phyloP scores from a whole-genome alignment of 495 filamentous ascomycete species.

The Pseudoneurospora amorphoporcata region DNA sequence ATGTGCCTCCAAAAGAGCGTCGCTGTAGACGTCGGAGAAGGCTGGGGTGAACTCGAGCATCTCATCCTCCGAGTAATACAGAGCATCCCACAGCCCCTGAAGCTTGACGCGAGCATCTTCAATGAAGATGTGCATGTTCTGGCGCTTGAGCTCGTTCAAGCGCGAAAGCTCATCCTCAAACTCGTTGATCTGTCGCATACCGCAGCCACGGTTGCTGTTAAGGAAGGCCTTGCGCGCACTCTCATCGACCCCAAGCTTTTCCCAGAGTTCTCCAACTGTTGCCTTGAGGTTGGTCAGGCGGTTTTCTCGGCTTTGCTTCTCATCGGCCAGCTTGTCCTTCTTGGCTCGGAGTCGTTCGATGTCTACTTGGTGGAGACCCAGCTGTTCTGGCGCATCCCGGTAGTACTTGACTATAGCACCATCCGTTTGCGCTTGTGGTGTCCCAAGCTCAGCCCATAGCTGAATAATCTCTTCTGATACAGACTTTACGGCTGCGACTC shows the following conservation, averaged over 20 bases:
- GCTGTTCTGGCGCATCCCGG: constrained; percentile 80
- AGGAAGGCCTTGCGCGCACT: constrained; percentile 75
- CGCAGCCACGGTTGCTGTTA: constrained; percentile 57
- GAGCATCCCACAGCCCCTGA: constrained; percentile 85
- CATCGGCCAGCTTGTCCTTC: constrained; percentile 80
- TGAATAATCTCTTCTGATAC: constrained; percentile 78
- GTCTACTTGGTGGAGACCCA: constrained; percentile 83
- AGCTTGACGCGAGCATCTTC: constrained; percentile 84
- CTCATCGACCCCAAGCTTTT: constrained; percentile 74
- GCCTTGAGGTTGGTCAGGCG: constrained; percentile 64
- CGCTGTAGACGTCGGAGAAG: constrained; percentile 80
- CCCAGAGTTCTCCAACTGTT: constrained; percentile 77
- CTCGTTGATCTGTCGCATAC: constrained; percentile 81
- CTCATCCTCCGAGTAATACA: constrained; percentile 95
- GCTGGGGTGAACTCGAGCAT: constrained; percentile 96
- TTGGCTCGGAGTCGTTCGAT: constrained; percentile 58
- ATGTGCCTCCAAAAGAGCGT: constrained; percentile 79
- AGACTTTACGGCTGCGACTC: constrained; percentile 62
- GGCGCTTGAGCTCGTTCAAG: constrained; percentile 83
- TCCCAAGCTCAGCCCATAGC: constrained; percentile 91
- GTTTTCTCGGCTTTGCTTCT: constrained; percentile 80
- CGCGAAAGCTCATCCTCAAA: constrained; percentile 81
- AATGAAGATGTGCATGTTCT: constrained; percentile 91
- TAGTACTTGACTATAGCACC: constrained; percentile 75
- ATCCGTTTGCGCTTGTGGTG: constrained; percentile 87